phyloP scores from a whole-genome alignment of 257 asterid genomes.

The Nicotiana benthamiana region DNA sequence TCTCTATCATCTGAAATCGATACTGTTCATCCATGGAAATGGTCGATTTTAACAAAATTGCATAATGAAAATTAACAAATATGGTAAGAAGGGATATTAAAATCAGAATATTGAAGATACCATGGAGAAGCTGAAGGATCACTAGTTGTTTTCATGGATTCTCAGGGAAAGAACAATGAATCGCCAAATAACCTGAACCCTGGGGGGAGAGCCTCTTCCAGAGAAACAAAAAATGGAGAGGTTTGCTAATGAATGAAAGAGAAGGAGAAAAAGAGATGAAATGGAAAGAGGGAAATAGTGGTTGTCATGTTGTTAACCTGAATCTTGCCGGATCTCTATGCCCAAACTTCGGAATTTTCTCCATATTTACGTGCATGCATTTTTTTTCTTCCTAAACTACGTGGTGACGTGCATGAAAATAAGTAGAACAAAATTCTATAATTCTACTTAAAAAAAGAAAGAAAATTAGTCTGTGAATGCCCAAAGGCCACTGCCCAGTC shows the following conservation, averaged over 20 bases:
- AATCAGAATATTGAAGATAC: background rate
- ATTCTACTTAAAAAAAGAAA: no score
- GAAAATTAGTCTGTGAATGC: no score
- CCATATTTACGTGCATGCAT: background rate
- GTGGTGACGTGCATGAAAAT: background rate
- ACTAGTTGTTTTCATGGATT: slow-evolving; percentile 2
- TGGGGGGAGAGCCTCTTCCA: background rate
- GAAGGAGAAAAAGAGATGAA: background rate
- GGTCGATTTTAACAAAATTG: no score
- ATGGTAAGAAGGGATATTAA: background rate
- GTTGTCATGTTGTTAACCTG: slow-evolving; percentile 5
- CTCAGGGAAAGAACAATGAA: background rate
- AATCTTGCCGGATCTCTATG: background rate
- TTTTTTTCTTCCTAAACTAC: background rate
- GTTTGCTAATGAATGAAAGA: background rate
- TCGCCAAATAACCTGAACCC: background rate
- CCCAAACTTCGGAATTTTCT: background rate
- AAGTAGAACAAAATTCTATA: background rate
- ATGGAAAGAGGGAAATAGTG: slow-evolving; percentile 4
- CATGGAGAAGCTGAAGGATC: slow-evolving; percentile 1
- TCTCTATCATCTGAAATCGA: no score
- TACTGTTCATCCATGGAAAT: no score
- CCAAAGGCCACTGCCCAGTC: no score
- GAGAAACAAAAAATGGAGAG: background rate
- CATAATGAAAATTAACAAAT: background rate